Evolutionary conservation across 805 yeast species (phyloP), one percentile per base, ranked within the genome.

Genomic region (Pichia occidentalis): DNA sequence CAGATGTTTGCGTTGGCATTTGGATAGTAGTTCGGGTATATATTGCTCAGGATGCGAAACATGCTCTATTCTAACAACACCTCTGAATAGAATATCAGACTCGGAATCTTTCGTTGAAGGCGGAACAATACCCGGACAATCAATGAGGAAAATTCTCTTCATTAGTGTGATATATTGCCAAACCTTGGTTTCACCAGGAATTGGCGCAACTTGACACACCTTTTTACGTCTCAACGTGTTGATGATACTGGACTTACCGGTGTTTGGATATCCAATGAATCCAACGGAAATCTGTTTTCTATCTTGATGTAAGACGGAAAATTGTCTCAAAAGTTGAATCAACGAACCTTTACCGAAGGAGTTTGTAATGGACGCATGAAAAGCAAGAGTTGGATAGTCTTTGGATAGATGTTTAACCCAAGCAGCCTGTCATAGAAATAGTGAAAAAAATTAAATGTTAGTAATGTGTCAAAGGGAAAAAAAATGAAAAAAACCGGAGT

Each of bases 61-160:
- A 56, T 90, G 95, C 60, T 90, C 98, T n/a, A 90, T 96, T 67
- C 98, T 82, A 2, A 90, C 98, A 14, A 92, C 98, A 58, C 98
- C 98, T 61, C 96, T 77, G 64, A 90, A 85, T 48, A 90, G 61
- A 53, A 90, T 86, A 61, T 90, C 97, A 20, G 95, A 78, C 58
- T 86, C 95, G 1, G 90, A 64, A 59, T 92, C 98, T 53, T 80
- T 86, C 21, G 78, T 59, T 13, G 94, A 83, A 20, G 98, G 98
- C 8, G 98, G 98, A 16, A 90, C 98, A 56, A 90, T 90, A 64
- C 98, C 98, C 3, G 98, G 98, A 70, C 98, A 92, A 65, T 90
- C 98, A 54, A 90, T 92, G 53, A 90, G 68, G 64, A 88, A 90
- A 36, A 90, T 90, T 49, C 90, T 75, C 70, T 90, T 90, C 97